Conservation (phyloP, 139 green algal species). For the Trebouxia sp. region DNA sequence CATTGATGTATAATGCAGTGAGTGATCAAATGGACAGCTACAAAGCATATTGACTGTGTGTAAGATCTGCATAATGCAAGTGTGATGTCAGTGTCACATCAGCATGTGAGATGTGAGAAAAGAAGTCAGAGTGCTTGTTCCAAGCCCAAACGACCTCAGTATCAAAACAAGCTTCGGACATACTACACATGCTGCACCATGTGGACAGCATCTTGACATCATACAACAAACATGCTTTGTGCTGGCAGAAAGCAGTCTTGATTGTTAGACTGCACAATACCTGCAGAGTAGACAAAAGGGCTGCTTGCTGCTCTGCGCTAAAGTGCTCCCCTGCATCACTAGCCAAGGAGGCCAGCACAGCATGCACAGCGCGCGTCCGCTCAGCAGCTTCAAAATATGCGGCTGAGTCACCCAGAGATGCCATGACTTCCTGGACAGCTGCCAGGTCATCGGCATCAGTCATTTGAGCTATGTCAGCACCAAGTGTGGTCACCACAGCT, state of each 20-base stretch:
- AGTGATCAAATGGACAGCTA: too few species aligned
- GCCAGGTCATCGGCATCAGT: neutral
- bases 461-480: neutral
- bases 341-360: neutral
- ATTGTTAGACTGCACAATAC: too few species aligned
- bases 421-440: neutral
- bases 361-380: neutral
- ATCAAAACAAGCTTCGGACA: too few species aligned
- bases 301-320: neutral
- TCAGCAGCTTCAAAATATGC: neutral
- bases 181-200: too few species aligned
- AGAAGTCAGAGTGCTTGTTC: too few species aligned
- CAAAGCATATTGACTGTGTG: too few species aligned
- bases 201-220: neutral
- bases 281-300: neutral
- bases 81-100: too few species aligned
- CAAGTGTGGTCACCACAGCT: neutral
- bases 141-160: too few species aligned
- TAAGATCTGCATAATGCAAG: too few species aligned
- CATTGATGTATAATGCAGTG: neutral
- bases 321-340: conserved; percentile 2
- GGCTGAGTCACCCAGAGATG: neutral
- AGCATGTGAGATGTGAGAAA: too few species aligned
- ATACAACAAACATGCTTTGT: too few species aligned
- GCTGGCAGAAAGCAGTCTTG: too few species aligned